A percentile compares a stretch with the other conserved stretches of the same genome.
Conservation (phyloP, 352 stramenopile species). For the Phytophthora fragariae region DNA sequence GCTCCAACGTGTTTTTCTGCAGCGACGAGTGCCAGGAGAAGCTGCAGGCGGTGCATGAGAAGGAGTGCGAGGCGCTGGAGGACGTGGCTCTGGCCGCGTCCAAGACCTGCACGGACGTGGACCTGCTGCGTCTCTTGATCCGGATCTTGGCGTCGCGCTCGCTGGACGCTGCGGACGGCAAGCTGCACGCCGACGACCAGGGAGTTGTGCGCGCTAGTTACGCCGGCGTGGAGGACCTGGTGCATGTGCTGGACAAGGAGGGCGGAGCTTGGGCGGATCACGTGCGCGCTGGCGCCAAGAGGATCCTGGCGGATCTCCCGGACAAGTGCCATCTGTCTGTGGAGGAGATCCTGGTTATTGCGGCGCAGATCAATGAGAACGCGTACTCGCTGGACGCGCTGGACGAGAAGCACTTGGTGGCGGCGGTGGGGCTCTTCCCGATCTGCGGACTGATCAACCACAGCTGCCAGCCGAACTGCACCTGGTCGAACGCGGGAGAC, state of each 20-base stretch:
- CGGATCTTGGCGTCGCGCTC: slow-evolving; percentile 46
- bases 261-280: slow-evolving; percentile 39
- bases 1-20: slow-evolving; percentile 57
- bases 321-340: slow-evolving; percentile 47
- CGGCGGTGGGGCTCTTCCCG: slow-evolving; percentile 53
- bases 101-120: slow-evolving; percentile 48
- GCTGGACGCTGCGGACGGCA: slow-evolving; percentile 26
- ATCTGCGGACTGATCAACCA: slow-evolving; percentile 60
- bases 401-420: slow-evolving; percentile 46
- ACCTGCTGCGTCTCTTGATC: slow-evolving; percentile 55
- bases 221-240: slow-evolving; percentile 45
- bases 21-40: slow-evolving; percentile 46
- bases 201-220: slow-evolving; percentile 38
- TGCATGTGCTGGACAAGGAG: slow-evolving; percentile 47
- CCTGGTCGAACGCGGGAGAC: slow-evolving; percentile 53
- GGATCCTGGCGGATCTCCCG: slow-evolving; percentile 47
- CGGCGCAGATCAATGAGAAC: slow-evolving; percentile 65
- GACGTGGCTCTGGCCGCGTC: slow-evolving; percentile 51
- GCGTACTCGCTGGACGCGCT: slow-evolving; percentile 53
- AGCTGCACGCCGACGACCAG: slow-evolving; percentile 28
- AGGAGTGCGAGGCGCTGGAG: slow-evolving; percentile 55
- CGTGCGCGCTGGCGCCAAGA: slow-evolving; percentile 39
- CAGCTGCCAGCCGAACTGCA: slow-evolving; percentile 57
- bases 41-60: slow-evolving; percentile 49
- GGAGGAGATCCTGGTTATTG: slow-evolving; percentile 53